A percentile compares a stretch with the other conserved stretches of the same genome.
Conservation (phyloP, 2,329 filamentous ascomycete species). For the Aspergillus caelatus region DNA sequence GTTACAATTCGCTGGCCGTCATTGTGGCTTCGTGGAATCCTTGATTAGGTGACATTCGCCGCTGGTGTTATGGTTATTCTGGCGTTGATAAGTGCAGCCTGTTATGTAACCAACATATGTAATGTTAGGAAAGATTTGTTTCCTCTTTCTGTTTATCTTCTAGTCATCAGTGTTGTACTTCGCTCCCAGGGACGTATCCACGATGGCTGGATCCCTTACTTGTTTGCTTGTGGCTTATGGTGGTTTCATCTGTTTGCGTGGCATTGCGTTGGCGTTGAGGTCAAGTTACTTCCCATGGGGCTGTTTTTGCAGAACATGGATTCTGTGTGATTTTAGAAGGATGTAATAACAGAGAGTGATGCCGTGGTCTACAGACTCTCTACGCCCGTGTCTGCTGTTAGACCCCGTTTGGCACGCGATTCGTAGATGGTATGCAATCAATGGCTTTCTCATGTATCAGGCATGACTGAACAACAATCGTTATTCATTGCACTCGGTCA, state of each 20-base stretch:
- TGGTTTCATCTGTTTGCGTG: background rate
- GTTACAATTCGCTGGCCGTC: background rate
- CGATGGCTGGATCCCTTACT: background rate
- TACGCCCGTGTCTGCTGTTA: background rate
- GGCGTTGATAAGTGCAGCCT: background rate
- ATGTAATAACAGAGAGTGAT: background rate
- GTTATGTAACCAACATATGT: background rate
- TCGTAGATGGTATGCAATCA: background rate
- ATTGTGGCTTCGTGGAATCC: background rate
- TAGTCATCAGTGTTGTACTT: background rate
- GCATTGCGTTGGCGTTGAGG: conserved; percentile 1
- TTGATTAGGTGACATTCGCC: background rate
- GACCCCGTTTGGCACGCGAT: background rate
- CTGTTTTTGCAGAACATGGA: background rate
- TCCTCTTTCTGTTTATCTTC: background rate
- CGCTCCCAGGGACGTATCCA: background rate
- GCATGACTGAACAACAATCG: background rate
- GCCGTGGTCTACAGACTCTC: background rate
- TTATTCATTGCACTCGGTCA: background rate
- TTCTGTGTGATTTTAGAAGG: background rate
- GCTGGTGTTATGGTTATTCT: background rate
- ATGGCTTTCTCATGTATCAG: background rate
- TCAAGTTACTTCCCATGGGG: background rate
- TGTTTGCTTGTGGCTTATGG: background rate
- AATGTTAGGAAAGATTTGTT: background rate